Percentiles rank a stretch among this genome's conserved stretches.
Evolutionary conservation across 148 eudicot genomes (phyloP).

Genomic region (Vaccinium vitisidaea): DNA sequence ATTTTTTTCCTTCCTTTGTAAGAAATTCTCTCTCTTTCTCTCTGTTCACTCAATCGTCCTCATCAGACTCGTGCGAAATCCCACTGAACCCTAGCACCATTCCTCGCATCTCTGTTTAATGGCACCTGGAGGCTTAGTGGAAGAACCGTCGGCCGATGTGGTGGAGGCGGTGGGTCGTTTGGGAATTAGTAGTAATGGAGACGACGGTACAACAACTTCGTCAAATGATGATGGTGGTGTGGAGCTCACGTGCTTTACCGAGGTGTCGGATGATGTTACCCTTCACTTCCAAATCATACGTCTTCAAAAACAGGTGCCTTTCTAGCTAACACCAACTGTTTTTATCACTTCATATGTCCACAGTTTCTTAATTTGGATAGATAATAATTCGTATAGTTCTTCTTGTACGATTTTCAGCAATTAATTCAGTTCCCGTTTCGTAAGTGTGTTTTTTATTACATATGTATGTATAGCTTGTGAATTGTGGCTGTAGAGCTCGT

Average conservation of each 20-base stretch:
- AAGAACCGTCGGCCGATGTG: not conserved
- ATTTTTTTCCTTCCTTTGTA: too few relatives aligned
- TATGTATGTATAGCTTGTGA: not conserved
- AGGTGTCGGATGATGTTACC: slow-evolving; percentile 27
- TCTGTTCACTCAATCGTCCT: not conserved
- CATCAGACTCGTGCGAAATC: not conserved
- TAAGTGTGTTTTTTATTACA: not conserved
- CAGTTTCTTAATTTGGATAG: not conserved
- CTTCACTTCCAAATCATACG: slow-evolving; percentile 52
- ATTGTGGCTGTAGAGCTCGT: not conserved
- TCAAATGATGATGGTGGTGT: slow-evolving; percentile 12
- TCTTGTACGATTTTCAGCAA: not conserved
- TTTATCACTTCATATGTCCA: not conserved
- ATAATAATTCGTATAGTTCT: not conserved
- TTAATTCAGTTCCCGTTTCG: not conserved
- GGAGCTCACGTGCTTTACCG: slow-evolving; percentile 39
- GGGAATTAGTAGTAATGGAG: not conserved
- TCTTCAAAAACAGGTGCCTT: slow-evolving; percentile 42
- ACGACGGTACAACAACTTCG: not conserved
- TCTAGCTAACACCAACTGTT: not conserved
- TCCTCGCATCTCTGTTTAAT: not conserved
- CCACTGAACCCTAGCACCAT: not conserved
- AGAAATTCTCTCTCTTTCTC: too few relatives aligned
- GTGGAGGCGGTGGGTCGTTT: not conserved
- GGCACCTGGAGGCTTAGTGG: not conserved